Evolutionary conservation across 345 rosid species (phyloP).

Genomic region (Camelina laxa): DNA sequence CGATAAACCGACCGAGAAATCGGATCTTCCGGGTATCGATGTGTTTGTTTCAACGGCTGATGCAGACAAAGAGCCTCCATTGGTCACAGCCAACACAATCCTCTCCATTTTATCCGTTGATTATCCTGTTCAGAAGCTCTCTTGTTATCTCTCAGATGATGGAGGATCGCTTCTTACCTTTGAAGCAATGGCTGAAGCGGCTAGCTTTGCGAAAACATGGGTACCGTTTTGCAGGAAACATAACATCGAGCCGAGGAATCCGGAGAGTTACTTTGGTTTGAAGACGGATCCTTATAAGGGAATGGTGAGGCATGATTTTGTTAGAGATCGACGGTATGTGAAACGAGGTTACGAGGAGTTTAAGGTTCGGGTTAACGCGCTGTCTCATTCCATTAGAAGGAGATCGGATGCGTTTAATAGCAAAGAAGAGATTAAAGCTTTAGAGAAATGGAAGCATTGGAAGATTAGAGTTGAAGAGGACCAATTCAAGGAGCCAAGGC

Average conservation of each 20-base stretch:
- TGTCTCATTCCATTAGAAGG: conserved; percentile 68
- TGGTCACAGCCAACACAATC: conserved; percentile 83
- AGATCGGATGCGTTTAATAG: conserved; percentile 81
- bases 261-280: conserved; percentile 77
- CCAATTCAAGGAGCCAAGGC: conserved; percentile 50
- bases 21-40: conserved; percentile 84
- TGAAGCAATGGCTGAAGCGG: conserved; percentile 95
- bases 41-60: conserved; percentile 87
- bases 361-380: conserved; percentile 74
- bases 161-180: conserved; percentile 84
- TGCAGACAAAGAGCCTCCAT: conserved; percentile 85
- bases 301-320: conserved; percentile 73
- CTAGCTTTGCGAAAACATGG: conserved; percentile 81
- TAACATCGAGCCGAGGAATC: conserved; percentile 73
- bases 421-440: conserved; percentile 68
- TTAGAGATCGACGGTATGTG: conserved; percentile 68
- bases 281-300: conserved; percentile 79
- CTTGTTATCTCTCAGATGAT: conserved; percentile 86
- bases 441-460: conserved; percentile 65
- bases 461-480: conserved; percentile 39
- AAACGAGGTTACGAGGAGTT: conserved; percentile 84
- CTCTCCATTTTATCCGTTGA: conserved; percentile 80
- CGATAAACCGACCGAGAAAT: conserved; percentile 59
- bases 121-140: conserved; percentile 78
- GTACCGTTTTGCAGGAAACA: conserved; percentile 93